Base-by-base conservation (phyloP, 2,329 filamentous ascomycete genomes). In the Colletotrichum viniferum region DNA sequence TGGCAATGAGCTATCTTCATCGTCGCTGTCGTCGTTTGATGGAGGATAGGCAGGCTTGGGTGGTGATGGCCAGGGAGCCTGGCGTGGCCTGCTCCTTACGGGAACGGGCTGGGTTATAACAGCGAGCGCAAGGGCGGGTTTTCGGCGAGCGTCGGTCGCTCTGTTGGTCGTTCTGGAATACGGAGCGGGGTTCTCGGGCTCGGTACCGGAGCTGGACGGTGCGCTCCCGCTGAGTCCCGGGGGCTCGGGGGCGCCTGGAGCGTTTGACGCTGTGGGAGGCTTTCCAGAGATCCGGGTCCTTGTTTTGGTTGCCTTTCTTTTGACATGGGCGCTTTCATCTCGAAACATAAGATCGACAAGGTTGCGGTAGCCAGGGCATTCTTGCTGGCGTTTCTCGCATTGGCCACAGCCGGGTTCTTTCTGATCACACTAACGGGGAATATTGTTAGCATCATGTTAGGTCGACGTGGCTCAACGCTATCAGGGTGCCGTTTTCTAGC, bases 341-440 rank as follows among this genome's bases (percentile, higher is more conserved):
- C 89, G 87, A 78, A 91, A 91, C 85, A 91, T 90, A 76, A 91
- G 85, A 77, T 91, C 89, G 55, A 90, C 86, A 64, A 88, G 83
- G 76, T 89, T 89, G 58, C 89, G 84, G 78, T 91, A 91, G 71
- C 90, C 90, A 36, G 89, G 89, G 74, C 90, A 91, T 81, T 81
- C 74, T 68, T 88, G 84, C 73, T 88, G 85, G 56, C 88, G 86
- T 79, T 90, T 89, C 65, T 86, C 84, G 79, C 90, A 91, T 80
- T 91, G 90, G 63, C 88, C 88, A 73, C 90, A 91, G 62, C 86
- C 85, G 12, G 87, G 87, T 61, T 86, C 85, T 71, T 82, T 84
- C 79, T 90, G 87, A 78, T 91, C 90, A 79, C 90, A 91, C 89
- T 91, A 77, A 60, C 38, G 21, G 9, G 16, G 38, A n/a, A 28